These are phyloP conservation scores for Fagopyrum homotropicum DNA, from an alignment of 148 eudicot genomes.

Conservation along the genomic window DNA sequence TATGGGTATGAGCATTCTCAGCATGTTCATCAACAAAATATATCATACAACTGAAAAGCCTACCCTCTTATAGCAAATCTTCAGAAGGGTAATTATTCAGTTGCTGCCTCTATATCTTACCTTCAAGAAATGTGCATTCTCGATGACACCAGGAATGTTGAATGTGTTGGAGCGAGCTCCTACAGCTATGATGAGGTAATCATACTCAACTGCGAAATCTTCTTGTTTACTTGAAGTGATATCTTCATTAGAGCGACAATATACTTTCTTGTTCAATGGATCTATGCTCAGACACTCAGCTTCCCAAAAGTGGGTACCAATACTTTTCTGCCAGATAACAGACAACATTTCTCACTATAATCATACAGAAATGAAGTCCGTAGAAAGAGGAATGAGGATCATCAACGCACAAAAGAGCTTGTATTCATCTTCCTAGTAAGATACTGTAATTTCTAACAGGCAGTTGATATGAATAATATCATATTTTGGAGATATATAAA, in stretches of 20 bases:
- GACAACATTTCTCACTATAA: not conserved
- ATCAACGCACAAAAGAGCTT: not conserved
- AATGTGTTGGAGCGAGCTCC: constrained; percentile 75
- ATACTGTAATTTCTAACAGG: not conserved
- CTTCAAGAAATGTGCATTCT: constrained; percentile 66
- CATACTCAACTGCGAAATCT: constrained; percentile 63
- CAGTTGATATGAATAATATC: too few species aligned
- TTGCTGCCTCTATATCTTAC: constrained; percentile 16
- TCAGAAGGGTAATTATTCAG: not conserved
- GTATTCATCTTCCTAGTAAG: not conserved
- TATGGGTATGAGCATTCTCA: constrained; percentile 2
- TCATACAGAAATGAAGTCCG: not conserved
- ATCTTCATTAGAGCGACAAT: constrained; percentile 41
- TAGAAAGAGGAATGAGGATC: not conserved
- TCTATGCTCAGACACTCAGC: constrained; percentile 71
- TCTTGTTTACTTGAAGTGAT: constrained; percentile 29
- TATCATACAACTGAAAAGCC: not conserved
- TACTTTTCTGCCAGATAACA: constrained; percentile 36
- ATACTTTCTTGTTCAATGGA: constrained; percentile 51
- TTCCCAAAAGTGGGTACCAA: constrained; percentile 41
- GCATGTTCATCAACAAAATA: not conserved
- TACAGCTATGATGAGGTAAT: constrained; percentile 59
- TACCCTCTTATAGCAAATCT: not conserved
- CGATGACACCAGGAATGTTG: constrained; percentile 74
- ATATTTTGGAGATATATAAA: too few species aligned